phyloP scores from a whole-genome alignment of 1,284 basidiomycete genomes.

The Austroboletus niveus region DNA sequence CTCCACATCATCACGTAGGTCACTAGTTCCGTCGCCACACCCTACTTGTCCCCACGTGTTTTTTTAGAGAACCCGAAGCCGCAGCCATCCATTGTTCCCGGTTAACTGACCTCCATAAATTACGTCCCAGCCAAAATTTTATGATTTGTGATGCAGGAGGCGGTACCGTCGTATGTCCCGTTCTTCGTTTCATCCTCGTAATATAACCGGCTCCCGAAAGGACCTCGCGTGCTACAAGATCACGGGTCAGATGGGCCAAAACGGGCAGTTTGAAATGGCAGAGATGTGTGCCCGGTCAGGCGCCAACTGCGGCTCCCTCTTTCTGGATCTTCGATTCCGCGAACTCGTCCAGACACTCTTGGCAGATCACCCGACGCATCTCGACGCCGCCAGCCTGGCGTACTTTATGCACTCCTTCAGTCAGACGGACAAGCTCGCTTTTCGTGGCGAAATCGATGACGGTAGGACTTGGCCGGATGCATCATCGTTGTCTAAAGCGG shows the following conservation, averaged over 20 bases:
- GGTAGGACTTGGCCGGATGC: conserved; percentile 38
- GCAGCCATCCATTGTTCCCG: conserved; percentile 82
- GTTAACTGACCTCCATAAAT: conserved; percentile 70
- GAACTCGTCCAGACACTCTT: conserved; percentile 71
- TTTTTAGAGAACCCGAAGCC: conserved; percentile 70
- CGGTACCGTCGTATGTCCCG: conserved; percentile 60
- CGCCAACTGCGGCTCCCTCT: conserved; percentile 78
- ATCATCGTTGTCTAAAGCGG: conserved; percentile 12
- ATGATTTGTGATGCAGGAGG: conserved; percentile 82
- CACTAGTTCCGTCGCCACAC: conserved; percentile 3
- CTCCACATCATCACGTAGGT: conserved; percentile 72
- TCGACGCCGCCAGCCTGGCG: conserved; percentile 72
- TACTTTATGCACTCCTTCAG: conserved; percentile 85
- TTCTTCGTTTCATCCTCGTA: too few species aligned
- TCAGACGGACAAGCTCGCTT: conserved; percentile 80
- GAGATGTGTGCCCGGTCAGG: conserved; percentile 82
- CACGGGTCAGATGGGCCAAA: conserved; percentile 68
- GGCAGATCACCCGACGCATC: conserved; percentile 73
- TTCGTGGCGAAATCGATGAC: conserved; percentile 68
- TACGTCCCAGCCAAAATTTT: conserved; percentile 76
- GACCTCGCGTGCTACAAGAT: conserved; percentile 78
- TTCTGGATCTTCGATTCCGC: conserved; percentile 79
- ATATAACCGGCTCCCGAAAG: conserved; percentile 21
- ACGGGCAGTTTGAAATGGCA: conserved; percentile 76
- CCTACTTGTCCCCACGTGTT: conserved; percentile 4